Evolutionary conservation across 176 grass and related monocot genomes (phyloP).

Genomic region (Canna indica): DNA sequence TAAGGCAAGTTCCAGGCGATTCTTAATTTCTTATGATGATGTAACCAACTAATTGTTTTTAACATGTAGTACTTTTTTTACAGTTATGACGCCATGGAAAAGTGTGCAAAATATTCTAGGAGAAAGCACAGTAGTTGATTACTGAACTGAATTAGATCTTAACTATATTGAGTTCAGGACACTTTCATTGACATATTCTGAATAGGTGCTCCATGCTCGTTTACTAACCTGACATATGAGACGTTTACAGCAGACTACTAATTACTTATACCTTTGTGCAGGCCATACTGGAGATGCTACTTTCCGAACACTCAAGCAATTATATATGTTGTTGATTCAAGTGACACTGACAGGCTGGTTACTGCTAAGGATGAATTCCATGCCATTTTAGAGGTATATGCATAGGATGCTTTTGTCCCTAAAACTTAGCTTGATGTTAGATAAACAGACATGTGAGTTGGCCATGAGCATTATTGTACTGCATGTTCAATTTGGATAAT

Average conservation of each 20-base stretch:
- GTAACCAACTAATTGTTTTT: no score
- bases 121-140: no score
- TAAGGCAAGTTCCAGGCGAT: no score
- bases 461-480: background rate
- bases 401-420: background rate
- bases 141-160: no score
- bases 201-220: background rate
- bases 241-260: background rate
- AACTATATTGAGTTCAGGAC: no score
- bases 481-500: background rate
- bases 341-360: conserved; percentile 93
- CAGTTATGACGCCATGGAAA: no score
- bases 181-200: no score
- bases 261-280: conserved; percentile 16
- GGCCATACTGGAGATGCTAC: conserved; percentile 99
- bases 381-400: conserved; percentile 84
- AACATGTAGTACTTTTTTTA: no score
- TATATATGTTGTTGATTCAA: conserved; percentile 99
- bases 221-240: background rate
- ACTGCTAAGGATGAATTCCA: conserved; percentile 97
- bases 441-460: background rate
- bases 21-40: no score
- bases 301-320: conserved; percentile 98
- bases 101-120: no score
- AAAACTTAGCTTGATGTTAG: no score